Percentiles rank a stretch among this genome's conserved stretches.
These are phyloP conservation scores for Diaporthe sp. DNA, from an alignment of 2,329 filamentous ascomycete genomes.

Conservation along the genomic window DNA sequence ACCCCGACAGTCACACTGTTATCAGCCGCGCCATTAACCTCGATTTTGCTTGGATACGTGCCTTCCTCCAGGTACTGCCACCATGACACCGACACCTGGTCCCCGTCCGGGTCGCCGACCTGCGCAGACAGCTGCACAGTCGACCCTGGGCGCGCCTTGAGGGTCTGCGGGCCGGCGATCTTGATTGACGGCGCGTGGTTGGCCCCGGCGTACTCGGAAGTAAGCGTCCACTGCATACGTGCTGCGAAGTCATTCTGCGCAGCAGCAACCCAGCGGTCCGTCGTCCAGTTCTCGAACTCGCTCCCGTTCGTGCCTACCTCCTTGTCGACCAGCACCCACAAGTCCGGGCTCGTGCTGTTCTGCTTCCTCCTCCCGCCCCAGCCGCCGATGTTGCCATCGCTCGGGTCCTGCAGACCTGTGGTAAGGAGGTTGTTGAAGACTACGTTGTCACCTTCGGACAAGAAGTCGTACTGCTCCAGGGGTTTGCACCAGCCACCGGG, in stretches of 20 bases:
- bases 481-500: conserved; percentile 3
- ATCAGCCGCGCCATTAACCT: background rate
- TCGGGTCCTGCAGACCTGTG: conserved; percentile 14
- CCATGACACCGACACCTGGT: conserved; percentile 2
- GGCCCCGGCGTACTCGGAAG: background rate
- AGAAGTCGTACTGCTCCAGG: conserved; percentile 18
- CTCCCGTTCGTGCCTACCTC: background rate
- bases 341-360: conserved; percentile 2
- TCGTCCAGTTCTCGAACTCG: background rate
- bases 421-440: conserved; percentile 15
- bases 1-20: background rate
- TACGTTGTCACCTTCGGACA: conserved; percentile 21
- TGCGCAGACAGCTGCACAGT: background rate
- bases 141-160: background rate
- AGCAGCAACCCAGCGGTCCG: background rate
- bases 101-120: conserved; percentile 8
- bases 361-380: conserved; percentile 17
- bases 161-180: background rate
- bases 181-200: conserved; percentile 8
- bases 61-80: conserved; percentile 27
- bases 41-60: background rate
- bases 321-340: conserved; percentile 17
- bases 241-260: conserved; percentile 32
- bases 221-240: conserved; percentile 19
- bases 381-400: background rate